Base-by-base conservation (phyloP, 768 basidiomycete species). In the Leccinum sublutescens region DNA sequence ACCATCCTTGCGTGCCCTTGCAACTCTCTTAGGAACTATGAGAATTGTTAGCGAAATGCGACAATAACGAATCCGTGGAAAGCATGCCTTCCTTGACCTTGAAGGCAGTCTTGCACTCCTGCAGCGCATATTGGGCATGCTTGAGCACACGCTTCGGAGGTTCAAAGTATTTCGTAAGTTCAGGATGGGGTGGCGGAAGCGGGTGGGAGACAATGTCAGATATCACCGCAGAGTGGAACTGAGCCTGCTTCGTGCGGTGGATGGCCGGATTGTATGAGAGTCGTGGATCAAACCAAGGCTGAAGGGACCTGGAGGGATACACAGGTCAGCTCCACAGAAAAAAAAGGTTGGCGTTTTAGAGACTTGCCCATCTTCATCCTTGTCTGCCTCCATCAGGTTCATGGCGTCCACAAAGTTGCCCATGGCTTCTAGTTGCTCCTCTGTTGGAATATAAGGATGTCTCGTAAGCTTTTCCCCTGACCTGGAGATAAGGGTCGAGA, bases 171-270 rank as follows among this genome's bases (percentile, higher is more conserved):
- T 89, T 93, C 29, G 83, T 76, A 1, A 97, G 78, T 56, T 92
- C 91, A 2, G 87, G 88, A 72, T 97, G 93, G 1, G 93, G 91
- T 2, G 91, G 91, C 1, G 90, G 87, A 9, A 96, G 80, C 0
- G 93, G 93, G 56, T 92, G 79, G 7, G 78, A 78, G 21, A 78
- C 73, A n/a, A 95, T 72, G 68, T 97, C 91, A 2, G 82, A 76
- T 19, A 89, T 86, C 10, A 93, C 80, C 2, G 93, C 93, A 53
- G 83, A 82, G 68, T 97, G 95, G 74, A 96, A 92, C 66, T 94
- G 85, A 12, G 95, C 95, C 77, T 97, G 94, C 71, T 95, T 96
- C 57, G 88, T 82, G 54, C 95, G 87, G 67, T 99, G 95, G 33
- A 97, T 79, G 4, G 91, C 84, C 2, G 96, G 95, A 66, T 96